Base-by-base conservation (phyloP, 2,329 filamentous ascomycete genomes). In the Aurifilum marmelostoma region DNA sequence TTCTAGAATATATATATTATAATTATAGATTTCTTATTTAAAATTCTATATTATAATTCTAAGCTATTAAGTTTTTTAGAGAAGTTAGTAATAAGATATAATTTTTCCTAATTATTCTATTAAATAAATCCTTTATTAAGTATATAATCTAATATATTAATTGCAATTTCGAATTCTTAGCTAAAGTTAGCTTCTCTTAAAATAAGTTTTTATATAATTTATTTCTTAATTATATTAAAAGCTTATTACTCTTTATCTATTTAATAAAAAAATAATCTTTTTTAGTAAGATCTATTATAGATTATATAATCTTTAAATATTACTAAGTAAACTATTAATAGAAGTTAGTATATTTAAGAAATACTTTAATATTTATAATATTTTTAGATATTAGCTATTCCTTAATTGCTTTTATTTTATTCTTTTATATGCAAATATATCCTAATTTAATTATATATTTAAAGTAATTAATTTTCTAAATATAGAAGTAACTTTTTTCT, bases 41-140 rank as follows among this genome's bases (percentile, higher is more conserved):
- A 9, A n/a, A 56, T 56, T 24, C 24, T n/a, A n/a, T 56, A 56
- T 7, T 56, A 1, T 3, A 47, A 21, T 47, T 47, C 43, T 47
- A 21, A 21, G 21, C 11, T 47, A 21, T 21, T 56, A 1, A 56
- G 12, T 32, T 56, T 56, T n/a, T 56, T 56, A 3, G 8, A 27
- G n/a, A 56, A 56, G 24, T 39, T 39, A 9, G 4, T 12, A 9
- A 39, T 39, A 39, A 47, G 7, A 6, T 47, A 6, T 21, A n/a
- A n/a, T n/a, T n/a, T 2, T n/a, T 3, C 9, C n/a, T 47, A 2
- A 8, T 47, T n/a, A 9, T 47, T n/a, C 0, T 9, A 0, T 2
- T 47, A n/a, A 1, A 5, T 47, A 2, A 47, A 3, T 47, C n/a
- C 5, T 47, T 2, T 2, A n/a, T 2, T n/a, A 21, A n/a, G 6